These are phyloP conservation scores for Linderina pennispora DNA, from an alignment of 192 early-diverging fungal genomes.

Conservation along the genomic window DNA sequence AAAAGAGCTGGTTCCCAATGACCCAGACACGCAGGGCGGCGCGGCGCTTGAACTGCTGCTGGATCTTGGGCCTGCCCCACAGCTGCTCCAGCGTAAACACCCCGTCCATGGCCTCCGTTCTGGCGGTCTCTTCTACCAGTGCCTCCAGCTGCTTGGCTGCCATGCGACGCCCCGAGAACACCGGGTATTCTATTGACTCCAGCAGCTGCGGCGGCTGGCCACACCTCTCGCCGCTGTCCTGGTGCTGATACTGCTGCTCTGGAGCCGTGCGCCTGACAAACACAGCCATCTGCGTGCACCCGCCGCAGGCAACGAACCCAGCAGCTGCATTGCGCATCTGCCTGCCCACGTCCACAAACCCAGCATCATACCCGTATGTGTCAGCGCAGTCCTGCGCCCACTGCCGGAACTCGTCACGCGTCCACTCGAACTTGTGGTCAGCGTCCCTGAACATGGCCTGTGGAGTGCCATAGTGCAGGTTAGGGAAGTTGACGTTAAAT, in stretches of 20 bases:
- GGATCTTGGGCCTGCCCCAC: constrained; percentile 43
- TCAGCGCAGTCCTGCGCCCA: constrained; percentile 60
- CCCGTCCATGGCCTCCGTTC: neutral
- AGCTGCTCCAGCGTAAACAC: constrained; percentile 12
- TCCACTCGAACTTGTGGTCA: constrained; percentile 97
- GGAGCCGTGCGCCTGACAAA: too few species aligned
- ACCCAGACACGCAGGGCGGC: too few species aligned
- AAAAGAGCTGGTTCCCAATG: constrained; percentile 8
- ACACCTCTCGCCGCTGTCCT: neutral
- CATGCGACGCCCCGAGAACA: constrained; percentile 36
- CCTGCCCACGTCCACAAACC: constrained; percentile 30
- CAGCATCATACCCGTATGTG: constrained; percentile 59
- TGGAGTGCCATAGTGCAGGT: constrained; percentile 65
- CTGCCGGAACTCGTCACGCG: constrained; percentile 68
- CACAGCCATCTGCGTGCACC: constrained; percentile 73
- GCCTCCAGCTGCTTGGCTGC: constrained; percentile 16
- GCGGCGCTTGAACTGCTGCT: constrained; percentile 49
- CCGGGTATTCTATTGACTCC: constrained; percentile 49
- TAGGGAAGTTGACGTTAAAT: constrained; percentile 83
- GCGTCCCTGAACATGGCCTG: constrained; percentile 61
- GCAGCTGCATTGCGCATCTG: constrained; percentile 25
- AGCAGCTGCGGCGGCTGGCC: constrained; percentile 11
- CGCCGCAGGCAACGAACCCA: constrained; percentile 42
- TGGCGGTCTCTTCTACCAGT: constrained; percentile 25
- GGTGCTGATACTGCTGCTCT: neutral